Percentiles rank a stretch among this genome's conserved stretches.
These are phyloP conservation scores for Antarctomyces pellizariae DNA, from an alignment of 495 filamentous ascomycete genomes.

Conservation along the genomic window DNA sequence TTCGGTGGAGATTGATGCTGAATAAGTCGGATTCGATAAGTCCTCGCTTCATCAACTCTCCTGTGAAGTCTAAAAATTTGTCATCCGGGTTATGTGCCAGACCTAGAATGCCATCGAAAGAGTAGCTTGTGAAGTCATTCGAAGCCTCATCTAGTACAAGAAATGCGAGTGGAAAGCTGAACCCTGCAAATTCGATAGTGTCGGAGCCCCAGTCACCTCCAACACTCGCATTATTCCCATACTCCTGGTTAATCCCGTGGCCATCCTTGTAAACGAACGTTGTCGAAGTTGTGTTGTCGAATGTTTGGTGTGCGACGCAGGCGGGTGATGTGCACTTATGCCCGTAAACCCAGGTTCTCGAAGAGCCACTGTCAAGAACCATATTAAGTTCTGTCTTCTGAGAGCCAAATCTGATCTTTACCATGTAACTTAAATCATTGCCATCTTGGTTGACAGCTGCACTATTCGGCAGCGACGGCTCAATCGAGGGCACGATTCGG, in stretches of 20 bases:
- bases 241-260: no score
- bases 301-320: constrained; percentile 42
- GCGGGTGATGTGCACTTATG: constrained; percentile 32
- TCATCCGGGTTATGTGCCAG: constrained; percentile 30
- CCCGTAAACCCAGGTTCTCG: constrained; percentile 58
- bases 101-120: constrained; percentile 73
- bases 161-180: constrained; percentile 36
- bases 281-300: constrained; percentile 33
- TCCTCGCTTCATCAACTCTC: constrained; percentile 29
- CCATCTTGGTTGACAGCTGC: constrained; percentile 51
- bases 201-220: constrained; percentile 38
- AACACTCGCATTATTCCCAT: constrained; percentile 45
- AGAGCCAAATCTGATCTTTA: constrained; percentile 41
- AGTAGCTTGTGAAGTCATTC: constrained; percentile 44
- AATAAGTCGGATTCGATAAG: constrained; percentile 39
- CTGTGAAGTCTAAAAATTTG: constrained; percentile 35
- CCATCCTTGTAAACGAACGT: constrained; percentile 32
- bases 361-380: constrained; percentile 58
- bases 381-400: constrained; percentile 39
- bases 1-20: constrained; percentile 40
- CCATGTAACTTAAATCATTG: constrained; percentile 57
- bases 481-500: constrained; percentile 27
- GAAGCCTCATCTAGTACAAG: constrained; percentile 43
- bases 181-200: constrained; percentile 35
- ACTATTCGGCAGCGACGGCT: constrained; percentile 29